These are phyloP conservation scores for Globisporangium okanoganense DNA, from an alignment of 352 stramenopile species.

Conservation along the genomic window DNA sequence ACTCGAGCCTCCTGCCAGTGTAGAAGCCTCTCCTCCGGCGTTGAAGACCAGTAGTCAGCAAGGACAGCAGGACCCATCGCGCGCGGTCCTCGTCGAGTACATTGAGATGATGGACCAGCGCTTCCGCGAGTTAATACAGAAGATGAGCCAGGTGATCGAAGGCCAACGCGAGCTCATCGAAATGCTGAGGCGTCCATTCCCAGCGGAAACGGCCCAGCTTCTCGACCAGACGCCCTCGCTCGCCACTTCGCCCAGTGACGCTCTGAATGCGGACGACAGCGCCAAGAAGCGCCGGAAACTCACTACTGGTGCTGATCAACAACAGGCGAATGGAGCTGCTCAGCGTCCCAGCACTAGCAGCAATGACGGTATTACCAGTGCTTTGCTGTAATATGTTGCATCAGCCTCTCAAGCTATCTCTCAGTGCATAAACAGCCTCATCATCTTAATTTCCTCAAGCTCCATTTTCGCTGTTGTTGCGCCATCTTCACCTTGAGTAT, in stretches of 20 bases:
- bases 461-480: not conserved
- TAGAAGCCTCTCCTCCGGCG: not conserved
- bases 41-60: not conserved
- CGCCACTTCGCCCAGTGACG: conserved; percentile 4
- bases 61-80: conserved; percentile 27
- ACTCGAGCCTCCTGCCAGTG: conserved; percentile 18
- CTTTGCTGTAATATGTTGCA: not conserved
- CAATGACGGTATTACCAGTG: not conserved
- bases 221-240: conserved; percentile 26
- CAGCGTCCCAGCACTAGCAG: not conserved
- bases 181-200: conserved; percentile 40
- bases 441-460: not conserved
- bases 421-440: not conserved
- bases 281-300: conserved; percentile 36
- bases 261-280: conserved; percentile 5
- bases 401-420: not conserved
- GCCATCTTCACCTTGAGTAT: not conserved
- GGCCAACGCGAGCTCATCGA: conserved; percentile 68
- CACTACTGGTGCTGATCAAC: not conserved
- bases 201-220: conserved; percentile 11
- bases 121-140: conserved; percentile 69
- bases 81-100: conserved; percentile 43
- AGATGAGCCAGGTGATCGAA: conserved; percentile 76
- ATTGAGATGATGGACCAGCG: conserved; percentile 63
- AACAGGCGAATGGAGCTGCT: conserved; percentile 7